phyloP scores from a whole-genome alignment of 345 rosid genomes.

The Acer yangbiense region DNA sequence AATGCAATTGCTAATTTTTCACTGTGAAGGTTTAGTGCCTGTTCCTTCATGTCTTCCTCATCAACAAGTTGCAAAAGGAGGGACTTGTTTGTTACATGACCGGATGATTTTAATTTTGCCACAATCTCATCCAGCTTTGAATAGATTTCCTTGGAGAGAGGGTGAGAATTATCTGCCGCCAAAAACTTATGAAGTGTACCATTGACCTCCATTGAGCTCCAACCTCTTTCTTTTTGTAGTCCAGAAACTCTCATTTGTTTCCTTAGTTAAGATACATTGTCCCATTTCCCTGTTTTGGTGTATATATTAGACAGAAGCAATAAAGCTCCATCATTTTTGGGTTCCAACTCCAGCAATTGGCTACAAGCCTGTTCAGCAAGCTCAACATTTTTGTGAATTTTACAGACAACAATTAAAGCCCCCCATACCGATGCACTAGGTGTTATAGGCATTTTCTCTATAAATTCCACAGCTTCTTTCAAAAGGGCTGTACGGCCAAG shows the following conservation, averaged over 20 bases:
- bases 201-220: constrained; percentile 71
- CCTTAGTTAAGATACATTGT: constrained; percentile 53
- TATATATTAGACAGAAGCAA: constrained; percentile 68
- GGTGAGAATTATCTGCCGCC: constrained; percentile 61
- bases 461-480: constrained; percentile 61
- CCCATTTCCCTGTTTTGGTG: constrained; percentile 67
- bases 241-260: constrained; percentile 66
- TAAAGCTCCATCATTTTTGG: constrained; percentile 59
- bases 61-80: constrained; percentile 67
- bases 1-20: constrained; percentile 73
- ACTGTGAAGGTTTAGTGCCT: constrained; percentile 62
- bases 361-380: constrained; percentile 65
- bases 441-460: constrained; percentile 58
- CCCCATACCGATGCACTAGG: constrained; percentile 68
- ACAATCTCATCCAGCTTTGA: constrained; percentile 55
- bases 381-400: constrained; percentile 56
- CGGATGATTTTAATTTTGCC: constrained; percentile 42
- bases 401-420: constrained; percentile 73
- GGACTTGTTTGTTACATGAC: constrained; percentile 57
- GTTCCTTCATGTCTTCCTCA: constrained; percentile 64
- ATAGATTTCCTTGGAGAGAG: constrained; percentile 52
- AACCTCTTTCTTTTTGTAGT: constrained; percentile 69
- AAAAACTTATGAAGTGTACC: constrained; percentile 66
- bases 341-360: constrained; percentile 59
- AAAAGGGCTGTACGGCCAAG: constrained; percentile 71